These are phyloP conservation scores for Alternaria gansuensis DNA, from an alignment of 2,329 filamentous ascomycete genomes.

Conservation along the genomic window DNA sequence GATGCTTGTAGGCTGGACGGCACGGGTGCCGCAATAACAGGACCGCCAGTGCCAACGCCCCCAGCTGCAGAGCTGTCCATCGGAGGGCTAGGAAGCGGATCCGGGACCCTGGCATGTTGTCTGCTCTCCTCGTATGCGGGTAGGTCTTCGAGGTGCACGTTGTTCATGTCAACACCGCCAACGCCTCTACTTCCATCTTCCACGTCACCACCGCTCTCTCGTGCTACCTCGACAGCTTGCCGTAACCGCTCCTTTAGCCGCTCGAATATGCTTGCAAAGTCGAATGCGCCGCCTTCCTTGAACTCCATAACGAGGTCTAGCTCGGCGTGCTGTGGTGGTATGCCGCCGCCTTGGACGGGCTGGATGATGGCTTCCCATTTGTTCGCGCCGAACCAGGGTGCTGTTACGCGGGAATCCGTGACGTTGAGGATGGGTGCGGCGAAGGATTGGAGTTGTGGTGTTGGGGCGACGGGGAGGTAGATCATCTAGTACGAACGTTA, in stretches of 20 bases:
- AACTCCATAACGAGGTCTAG: slow-evolving; percentile 88
- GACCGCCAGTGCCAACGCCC: slow-evolving; percentile 23
- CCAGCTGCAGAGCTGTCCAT: slow-evolving; percentile 17
- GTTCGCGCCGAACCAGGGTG: slow-evolving; percentile 93
- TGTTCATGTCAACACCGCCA: slow-evolving; percentile 64
- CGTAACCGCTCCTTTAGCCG: slow-evolving; percentile 82
- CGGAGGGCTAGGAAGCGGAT: slow-evolving; percentile 45
- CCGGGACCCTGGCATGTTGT: slow-evolving; percentile 47
- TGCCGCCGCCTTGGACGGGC: slow-evolving; percentile 83
- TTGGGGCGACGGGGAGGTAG: slow-evolving; percentile 79
- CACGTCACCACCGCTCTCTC: slow-evolving; percentile 66
- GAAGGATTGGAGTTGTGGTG: slow-evolving; percentile 80
- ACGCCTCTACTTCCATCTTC: slow-evolving; percentile 55
- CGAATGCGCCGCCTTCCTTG: slow-evolving; percentile 93
- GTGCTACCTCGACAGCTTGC: slow-evolving; percentile 78
- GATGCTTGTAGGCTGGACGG: slow-evolving; percentile 38
- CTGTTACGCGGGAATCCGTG: slow-evolving; percentile 83
- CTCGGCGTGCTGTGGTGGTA: slow-evolving; percentile 75
- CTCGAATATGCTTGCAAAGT: slow-evolving; percentile 85
- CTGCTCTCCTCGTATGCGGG: slow-evolving; percentile 80
- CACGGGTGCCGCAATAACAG: slow-evolving; percentile 29
- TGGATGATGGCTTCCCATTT: slow-evolving; percentile 84
- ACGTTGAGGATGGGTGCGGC: slow-evolving; percentile 87
- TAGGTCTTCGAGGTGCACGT: slow-evolving; percentile 82
- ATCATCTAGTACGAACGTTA: slow-evolving; percentile 69